Evolutionary conservation across 495 filamentous ascomycete genomes (phyloP), one percentile per base, ranked within the genome.

Genomic region (Jackrogersella minutella): DNA sequence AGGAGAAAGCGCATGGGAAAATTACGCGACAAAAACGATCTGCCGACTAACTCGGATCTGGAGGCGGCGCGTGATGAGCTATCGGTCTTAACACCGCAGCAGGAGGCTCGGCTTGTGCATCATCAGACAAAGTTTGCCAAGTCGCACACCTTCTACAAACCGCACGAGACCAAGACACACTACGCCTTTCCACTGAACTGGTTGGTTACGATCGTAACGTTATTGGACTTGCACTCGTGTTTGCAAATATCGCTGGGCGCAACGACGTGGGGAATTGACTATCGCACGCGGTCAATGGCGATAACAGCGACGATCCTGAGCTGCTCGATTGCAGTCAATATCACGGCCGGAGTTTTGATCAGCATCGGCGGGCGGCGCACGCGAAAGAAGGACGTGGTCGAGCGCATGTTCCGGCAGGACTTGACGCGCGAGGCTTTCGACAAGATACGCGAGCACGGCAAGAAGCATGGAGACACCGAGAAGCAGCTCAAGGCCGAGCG

Each of bases 101-200:
- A 92, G 69, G 87, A 92, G 69, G 76, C 76, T 26, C 81, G 80
- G 31, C 80, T 94, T 10, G 79, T 84, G 33, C 86, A 93, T 64
- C 90, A 94, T 70, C 88, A 92, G 66, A 81, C 77, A 30, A 93
- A 92, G 68, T 89, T 93, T 62, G 80, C 87, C 65, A 90, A 86
- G 51, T 89, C 87, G 0, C 91, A 94, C 70, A 91, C 89, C 1
- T 94, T 92, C 76, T 94, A 93, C 80, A 91, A 91, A 71, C 91
- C 91, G 0, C 90, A 94, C 76, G 91, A 93, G 77, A 93, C 90
- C 0, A 76, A 84, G 36, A 93, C 91, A 1, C 91, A 94, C 69
- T 83, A 88, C 69, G 90, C 91, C 5, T 94, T 93, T 67, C 90
- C 91, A 0, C 79, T 91, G 6, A 83, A 84, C 33, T 77, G 91